Conservation (phyloP, 192 early-diverging fungal genomes). For the Coemansia guatemalensis region DNA sequence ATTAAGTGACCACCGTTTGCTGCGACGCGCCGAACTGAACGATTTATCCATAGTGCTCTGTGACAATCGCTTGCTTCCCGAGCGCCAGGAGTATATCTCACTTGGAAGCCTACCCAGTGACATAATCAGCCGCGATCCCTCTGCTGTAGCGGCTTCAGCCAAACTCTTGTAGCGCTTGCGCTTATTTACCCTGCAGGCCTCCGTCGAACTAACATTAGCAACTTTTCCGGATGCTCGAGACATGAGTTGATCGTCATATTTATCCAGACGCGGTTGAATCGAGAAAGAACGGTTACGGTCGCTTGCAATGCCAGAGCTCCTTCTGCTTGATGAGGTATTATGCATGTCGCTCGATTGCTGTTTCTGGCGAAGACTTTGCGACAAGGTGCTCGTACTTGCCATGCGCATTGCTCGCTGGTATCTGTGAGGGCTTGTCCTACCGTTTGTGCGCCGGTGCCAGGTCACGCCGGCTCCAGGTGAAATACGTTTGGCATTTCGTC, state of each 20-base stretch:
- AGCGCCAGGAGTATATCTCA: conserved; percentile 21
- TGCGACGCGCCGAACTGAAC: neutral
- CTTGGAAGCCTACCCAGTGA: conserved; percentile 27
- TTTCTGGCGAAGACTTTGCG: no score
- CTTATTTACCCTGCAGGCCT: neutral
- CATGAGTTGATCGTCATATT: no score
- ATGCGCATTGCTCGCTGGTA: neutral
- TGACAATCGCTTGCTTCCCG: conserved; percentile 18
- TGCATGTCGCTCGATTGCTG: no score
- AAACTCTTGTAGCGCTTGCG: conserved; percentile 44
- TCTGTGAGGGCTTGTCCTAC: neutral
- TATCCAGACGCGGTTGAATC: no score
- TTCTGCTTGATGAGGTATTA: no score
- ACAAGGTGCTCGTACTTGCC: neutral
- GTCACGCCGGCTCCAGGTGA: neutral
- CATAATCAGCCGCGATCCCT: conserved; percentile 44
- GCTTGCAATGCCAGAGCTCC: no score
- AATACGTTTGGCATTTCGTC: neutral
- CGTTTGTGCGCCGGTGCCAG: conserved; percentile 1
- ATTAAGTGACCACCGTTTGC: conserved; percentile 22
- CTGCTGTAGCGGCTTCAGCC: conserved; percentile 39
- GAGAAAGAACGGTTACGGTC: no score
- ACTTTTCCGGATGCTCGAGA: no score
- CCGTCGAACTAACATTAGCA: neutral
- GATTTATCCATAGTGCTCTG: neutral